Percentiles rank a stretch among this genome's conserved stretches.
Evolutionary conservation across 1,284 basidiomycete genomes (phyloP).

Genomic region (Trichosporon sp.): DNA sequence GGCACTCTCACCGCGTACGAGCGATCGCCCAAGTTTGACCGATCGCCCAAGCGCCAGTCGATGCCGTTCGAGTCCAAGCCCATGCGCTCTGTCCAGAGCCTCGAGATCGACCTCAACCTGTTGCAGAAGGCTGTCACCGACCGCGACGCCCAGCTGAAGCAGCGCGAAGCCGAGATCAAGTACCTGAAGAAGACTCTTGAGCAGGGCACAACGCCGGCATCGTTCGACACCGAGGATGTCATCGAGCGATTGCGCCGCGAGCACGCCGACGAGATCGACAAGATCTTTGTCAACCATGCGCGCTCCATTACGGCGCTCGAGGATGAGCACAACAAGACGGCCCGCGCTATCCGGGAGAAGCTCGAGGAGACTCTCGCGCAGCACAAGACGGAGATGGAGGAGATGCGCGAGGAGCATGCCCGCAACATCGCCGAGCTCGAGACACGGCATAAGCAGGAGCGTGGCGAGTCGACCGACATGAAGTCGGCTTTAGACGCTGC

Average conservation of each 20-base stretch:
- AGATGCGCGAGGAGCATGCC: constrained; percentile 19
- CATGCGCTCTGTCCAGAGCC: constrained; percentile 64
- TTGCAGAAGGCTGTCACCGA: constrained; percentile 78
- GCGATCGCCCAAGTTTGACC: constrained; percentile 20
- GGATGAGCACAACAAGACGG: constrained; percentile 14
- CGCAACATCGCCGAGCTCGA: constrained; percentile 18
- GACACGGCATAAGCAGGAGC: constrained; percentile 11
- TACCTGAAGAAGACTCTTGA: constrained; percentile 60
- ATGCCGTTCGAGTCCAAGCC: constrained; percentile 29
- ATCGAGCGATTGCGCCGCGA: constrained; percentile 24
- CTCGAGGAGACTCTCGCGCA: constrained; percentile 11
- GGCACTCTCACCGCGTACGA: constrained; percentile 17
- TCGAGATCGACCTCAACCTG: constrained; percentile 88
- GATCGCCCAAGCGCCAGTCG: constrained; percentile 32
- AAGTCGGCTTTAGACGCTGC: constrained; percentile 18
- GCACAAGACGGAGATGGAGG: constrained; percentile 18
- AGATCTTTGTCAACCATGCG: constrained; percentile 14
- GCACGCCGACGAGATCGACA: constrained; percentile 27
- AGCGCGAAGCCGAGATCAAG: constrained; percentile 78
- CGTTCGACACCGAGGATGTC: constrained; percentile 16
- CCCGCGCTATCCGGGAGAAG: constrained; percentile 10
- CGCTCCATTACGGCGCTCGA: constrained; percentile 15
- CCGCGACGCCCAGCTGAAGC: constrained; percentile 67
- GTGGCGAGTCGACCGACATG: constrained; percentile 9
- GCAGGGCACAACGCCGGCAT: constrained; percentile 11